Evolutionary conservation across 129 eudicot species (phyloP), one percentile per base, ranked within the genome.

Genomic region (Arctium minus): DNA sequence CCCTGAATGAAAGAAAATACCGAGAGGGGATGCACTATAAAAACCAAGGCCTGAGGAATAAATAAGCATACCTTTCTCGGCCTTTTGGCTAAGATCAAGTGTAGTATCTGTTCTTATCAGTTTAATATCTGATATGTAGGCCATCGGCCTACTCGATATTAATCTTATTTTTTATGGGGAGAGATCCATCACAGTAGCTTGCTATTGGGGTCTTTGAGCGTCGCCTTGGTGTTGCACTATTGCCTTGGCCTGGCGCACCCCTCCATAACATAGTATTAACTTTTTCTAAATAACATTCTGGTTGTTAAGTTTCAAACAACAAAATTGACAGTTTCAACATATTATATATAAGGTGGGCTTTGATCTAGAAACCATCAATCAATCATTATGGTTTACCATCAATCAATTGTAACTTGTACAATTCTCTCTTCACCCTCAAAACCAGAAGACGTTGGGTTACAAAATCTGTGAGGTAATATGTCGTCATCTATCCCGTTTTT

Each of bases 41-140:
- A 33, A 0, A 33, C 36, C 1, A 2, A 33, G 36, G 36, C 36
- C 36, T 0, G 3, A 33, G 36, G 36, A 33, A 2, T 1, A 33
- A 33, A 33, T 33, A 13, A 50, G 64, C 91, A 85, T 82, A 85
- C 87, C 86, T 88, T 88, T 88, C 92, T 86, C 88, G 88, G 92
- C 89, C 92, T 89, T 89, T 83, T 84, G 92, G 92, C 92, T 89
- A 89, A 86, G 92, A 86, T 86, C 89, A 89, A 86, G 88, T 89
- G 89, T 89, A 89, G 89, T 89, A 86, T 89, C 85, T 88, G 91
- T 83, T 86, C 89, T 83, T 88, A 86, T 88, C 88, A 86, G 89
- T 86, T 56, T 56, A 56, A 56, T 56, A 50, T 50, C 18, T 50
- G 64, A 50, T 50, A 50, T 48, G n/a, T 48, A 2, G n/a, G 15